Conservation (phyloP, 441 rosid genomes). For the Jatropha podagrica region DNA sequence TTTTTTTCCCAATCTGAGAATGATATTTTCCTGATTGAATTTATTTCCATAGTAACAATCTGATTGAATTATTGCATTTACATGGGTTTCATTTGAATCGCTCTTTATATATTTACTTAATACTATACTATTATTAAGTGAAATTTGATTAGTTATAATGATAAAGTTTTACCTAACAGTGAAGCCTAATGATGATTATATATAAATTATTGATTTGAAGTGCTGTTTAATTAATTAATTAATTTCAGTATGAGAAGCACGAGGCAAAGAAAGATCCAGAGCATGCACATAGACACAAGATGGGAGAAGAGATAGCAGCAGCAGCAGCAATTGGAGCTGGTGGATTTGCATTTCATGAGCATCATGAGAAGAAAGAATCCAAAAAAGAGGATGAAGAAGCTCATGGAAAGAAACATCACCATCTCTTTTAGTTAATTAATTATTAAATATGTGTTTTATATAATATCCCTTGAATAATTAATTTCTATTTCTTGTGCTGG, state of each 20-base stretch:
- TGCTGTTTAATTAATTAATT: neutral
- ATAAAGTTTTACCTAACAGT: neutral
- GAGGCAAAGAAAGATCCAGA: constrained; percentile 51
- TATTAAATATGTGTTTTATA: neutral
- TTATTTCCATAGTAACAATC: too few relatives aligned
- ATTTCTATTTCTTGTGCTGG: neutral
- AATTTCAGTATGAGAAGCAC: constrained; percentile 49
- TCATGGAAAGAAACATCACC: constrained; percentile 48
- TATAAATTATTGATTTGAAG: neutral
- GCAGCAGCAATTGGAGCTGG: constrained; percentile 42
- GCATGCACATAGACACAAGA: constrained; percentile 55
- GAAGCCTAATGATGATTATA: too few relatives aligned
- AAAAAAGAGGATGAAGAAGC: constrained; percentile 38
- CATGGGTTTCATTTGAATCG: too few relatives aligned
- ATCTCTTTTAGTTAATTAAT: neutral
- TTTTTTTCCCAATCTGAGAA: neutral
- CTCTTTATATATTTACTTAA: too few relatives aligned
- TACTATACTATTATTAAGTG: too few relatives aligned
- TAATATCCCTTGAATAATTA: too few relatives aligned
- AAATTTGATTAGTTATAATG: too few relatives aligned
- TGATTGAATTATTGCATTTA: too few relatives aligned
- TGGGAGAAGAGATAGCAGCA: constrained; percentile 50
- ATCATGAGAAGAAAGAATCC: constrained; percentile 46
- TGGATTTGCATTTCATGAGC: constrained; percentile 52
- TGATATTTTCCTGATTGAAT: too few relatives aligned